phyloP scores from a whole-genome alignment of 441 rosid species.

The Aleurites moluccanus region DNA sequence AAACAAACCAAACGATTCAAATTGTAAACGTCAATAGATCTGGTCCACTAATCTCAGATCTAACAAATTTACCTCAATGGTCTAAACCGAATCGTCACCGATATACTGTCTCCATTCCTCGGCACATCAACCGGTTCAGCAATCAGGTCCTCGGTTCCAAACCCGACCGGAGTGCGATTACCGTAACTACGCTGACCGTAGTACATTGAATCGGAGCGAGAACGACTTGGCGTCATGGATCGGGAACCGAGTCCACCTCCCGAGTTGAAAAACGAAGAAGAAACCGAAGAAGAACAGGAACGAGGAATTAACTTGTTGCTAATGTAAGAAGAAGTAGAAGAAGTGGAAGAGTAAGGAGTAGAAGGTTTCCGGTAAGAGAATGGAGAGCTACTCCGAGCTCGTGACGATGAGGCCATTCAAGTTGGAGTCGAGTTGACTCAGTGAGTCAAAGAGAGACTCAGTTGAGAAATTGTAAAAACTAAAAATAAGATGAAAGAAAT shows the following conservation, averaged over 20 bases:
- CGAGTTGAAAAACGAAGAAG: slow-evolving; percentile 58
- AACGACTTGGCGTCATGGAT: slow-evolving; percentile 75
- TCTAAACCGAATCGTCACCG: slow-evolving; percentile 96
- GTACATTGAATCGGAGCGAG: slow-evolving; percentile 55
- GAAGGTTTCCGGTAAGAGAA: slow-evolving; percentile 70
- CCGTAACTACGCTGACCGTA: slow-evolving; percentile 45
- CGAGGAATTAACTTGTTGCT: slow-evolving; percentile 70
- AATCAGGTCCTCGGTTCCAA: slow-evolving; percentile 63
- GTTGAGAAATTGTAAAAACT: slow-evolving; percentile 8
- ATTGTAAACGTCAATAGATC: slow-evolving; percentile 45
- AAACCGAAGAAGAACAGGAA: slow-evolving; percentile 73
- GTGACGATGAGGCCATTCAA: slow-evolving; percentile 77
- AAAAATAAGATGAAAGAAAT: slow-evolving; percentile 8
- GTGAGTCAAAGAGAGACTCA: slow-evolving; percentile 41
- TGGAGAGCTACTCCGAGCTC: slow-evolving; percentile 87
- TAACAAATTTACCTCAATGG: slow-evolving; percentile 74
- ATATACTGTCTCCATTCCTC: slow-evolving; percentile 83
- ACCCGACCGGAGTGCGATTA: slow-evolving; percentile 50
- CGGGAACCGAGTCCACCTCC: slow-evolving; percentile 52
- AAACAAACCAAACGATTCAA: slow-evolving; percentile 15
- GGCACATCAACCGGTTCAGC: slow-evolving; percentile 61
- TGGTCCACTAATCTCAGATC: slow-evolving; percentile 58
- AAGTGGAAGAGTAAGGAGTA: slow-evolving; percentile 72
- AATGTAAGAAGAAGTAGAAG: slow-evolving; percentile 74
- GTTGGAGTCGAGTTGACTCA: slow-evolving; percentile 44